Evolutionary conservation across 1,284 basidiomycete species (phyloP), one percentile per base, ranked within the genome.

Genomic region (Cryptococcus sp.): DNA sequence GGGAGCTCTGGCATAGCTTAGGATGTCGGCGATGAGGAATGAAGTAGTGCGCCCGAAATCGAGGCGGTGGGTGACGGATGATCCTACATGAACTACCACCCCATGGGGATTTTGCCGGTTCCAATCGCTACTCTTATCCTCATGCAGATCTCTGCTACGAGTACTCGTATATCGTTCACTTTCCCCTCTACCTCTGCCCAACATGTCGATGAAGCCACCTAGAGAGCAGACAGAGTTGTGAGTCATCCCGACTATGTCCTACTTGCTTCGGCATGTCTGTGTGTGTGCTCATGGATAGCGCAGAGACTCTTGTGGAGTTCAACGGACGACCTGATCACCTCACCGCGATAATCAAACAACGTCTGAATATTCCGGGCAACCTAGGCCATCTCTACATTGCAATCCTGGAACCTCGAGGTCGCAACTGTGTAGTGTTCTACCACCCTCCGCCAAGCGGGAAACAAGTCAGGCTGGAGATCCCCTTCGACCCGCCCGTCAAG

Each of bases 1-100:
- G 82, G 82, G 25, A 84, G 73, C 66, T 84, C 82, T 35, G 82
- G 82, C 82, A 84, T 84, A 18, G 34, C 18, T 6, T 10, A 18
- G 9, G 34, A 36, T 11, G 14, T 36, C n/a, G 11, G 9, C 34
- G 9, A 36, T 36, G 34, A 31, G 28, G 28, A 31, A 31, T 31
- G 28, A 14, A 31, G 28, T 31, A 31, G 28, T 31, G 28, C 9
- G 14, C 28, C 28, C 28, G n/a, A 31, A 31, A 31, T 31, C 7
- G 9, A 7, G 28, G 14, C 28, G 28, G 14, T 31, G 28, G 9
- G 28, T 32, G 16, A 32, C 31, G 9, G 31, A 16, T 32, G 31
- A 32, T 32, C 31, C 9, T 32, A 9, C 31, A 9, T 32, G 31
- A 9, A 16, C 9, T 32, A 32, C 31, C 9, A 32, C 16, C 31